Conservation (phyloP, 1,284 basidiomycete species). For the Malassezia pachydermatis region DNA sequence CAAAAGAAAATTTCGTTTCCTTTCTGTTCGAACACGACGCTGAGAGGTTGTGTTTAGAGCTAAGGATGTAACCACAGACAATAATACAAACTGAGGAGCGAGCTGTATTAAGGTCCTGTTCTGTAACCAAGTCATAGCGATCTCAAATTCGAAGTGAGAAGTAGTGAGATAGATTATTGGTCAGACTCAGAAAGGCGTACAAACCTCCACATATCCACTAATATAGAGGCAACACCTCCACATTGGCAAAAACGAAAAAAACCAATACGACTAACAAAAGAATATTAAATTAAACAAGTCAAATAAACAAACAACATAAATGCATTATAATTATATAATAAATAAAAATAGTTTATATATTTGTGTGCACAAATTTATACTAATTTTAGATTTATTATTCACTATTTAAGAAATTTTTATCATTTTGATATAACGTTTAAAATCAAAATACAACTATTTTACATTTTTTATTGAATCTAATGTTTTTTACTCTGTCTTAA, state of each 20-base stretch:
- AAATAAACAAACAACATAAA: not conserved
- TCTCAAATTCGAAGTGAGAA: too few species aligned
- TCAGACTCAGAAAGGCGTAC: not conserved
- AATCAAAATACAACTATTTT: not conserved
- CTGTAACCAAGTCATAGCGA: not conserved
- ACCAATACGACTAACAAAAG: not conserved
- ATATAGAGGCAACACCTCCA: not conserved
- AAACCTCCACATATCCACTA: not conserved
- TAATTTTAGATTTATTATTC: not conserved
- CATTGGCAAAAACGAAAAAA: not conserved
- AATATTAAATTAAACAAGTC: not conserved
- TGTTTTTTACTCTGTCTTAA: not conserved
- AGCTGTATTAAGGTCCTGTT: not conserved
- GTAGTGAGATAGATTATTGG: too few species aligned
- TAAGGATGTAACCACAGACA: conserved; percentile 16
- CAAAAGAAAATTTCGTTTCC: not conserved
- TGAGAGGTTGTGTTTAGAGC: conserved; percentile 10
- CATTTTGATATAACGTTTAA: not conserved
- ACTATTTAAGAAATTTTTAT: not conserved
- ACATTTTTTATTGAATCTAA: not conserved
- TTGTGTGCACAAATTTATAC: not conserved
- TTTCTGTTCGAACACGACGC: not conserved
- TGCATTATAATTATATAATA: not conserved
- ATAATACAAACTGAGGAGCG: not conserved
- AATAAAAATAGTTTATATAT: conserved; percentile 1